Conservation (phyloP, 805 yeast species). For the Cyberlindnera japonica region DNA sequence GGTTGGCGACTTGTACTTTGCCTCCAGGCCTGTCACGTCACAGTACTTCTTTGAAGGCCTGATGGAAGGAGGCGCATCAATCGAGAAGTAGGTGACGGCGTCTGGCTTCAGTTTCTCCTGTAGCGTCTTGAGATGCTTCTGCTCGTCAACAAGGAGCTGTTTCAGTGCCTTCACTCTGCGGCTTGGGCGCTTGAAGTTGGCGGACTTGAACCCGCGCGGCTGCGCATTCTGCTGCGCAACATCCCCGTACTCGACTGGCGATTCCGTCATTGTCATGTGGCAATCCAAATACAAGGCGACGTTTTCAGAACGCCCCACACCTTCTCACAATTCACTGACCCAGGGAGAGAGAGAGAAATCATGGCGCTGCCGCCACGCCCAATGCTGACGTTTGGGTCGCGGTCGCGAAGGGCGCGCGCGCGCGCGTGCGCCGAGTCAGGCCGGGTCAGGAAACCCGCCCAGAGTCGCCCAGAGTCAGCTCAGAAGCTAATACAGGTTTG, state of each 20-base stretch:
- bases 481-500: neutral
- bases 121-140: constrained; percentile 49
- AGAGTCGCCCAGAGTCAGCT: constrained; percentile 1
- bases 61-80: constrained; percentile 85
- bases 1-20: constrained; percentile 69
- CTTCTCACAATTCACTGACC: too few species aligned
- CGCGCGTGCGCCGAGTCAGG: constrained; percentile 1
- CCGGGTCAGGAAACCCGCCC: constrained; percentile 5
- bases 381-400: too few species aligned
- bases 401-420: too few species aligned
- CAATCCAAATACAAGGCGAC: too few species aligned
- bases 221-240: too few species aligned
- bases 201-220: constrained; percentile 64
- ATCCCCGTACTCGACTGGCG: too few species aligned
- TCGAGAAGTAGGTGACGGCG: constrained; percentile 62
- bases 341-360: too few species aligned
- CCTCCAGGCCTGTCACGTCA: constrained; percentile 87
- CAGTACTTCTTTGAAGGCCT: constrained; percentile 82
- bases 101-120: constrained; percentile 35
- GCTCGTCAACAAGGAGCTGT: constrained; percentile 76
- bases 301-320: too few species aligned
- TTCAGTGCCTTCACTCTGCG: constrained; percentile 70
- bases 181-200: constrained; percentile 46
- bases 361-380: too few species aligned
- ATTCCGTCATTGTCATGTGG: too few species aligned